Evolutionary conservation across 2,329 filamentous ascomycete species (phyloP).

Genomic region (Fusarium equiseti): DNA sequence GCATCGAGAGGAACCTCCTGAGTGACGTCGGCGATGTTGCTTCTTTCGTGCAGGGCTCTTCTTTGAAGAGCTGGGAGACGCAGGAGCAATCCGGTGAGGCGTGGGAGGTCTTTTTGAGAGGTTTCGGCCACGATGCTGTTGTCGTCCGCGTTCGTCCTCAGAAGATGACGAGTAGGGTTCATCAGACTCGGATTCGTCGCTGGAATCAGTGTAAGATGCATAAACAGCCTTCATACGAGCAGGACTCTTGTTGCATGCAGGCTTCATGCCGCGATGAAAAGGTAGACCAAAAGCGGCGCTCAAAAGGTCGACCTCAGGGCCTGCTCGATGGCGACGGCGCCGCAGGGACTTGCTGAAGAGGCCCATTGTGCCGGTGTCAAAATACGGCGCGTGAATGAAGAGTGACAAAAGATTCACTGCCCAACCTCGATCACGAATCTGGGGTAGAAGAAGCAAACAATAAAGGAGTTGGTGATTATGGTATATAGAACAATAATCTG

Average conservation of each 20-base stretch:
- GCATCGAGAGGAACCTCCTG: slow-evolving; percentile 13
- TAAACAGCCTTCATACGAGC: slow-evolving; percentile 17
- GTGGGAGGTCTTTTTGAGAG: slow-evolving; percentile 12
- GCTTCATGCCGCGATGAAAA: slow-evolving; percentile 28
- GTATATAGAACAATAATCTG: slow-evolving; percentile 7
- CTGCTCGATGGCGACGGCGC: slow-evolving; percentile 25
- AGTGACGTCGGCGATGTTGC: not conserved
- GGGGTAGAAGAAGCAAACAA: not conserved
- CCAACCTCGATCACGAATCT: not conserved
- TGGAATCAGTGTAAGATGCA: slow-evolving; percentile 15
- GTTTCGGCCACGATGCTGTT: not conserved
- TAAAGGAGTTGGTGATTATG: not conserved
- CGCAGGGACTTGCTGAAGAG: slow-evolving; percentile 30
- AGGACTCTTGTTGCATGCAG: slow-evolving; percentile 8
- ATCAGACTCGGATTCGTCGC: slow-evolving; percentile 16
- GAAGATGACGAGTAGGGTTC: slow-evolving; percentile 15
- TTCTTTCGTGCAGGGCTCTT: slow-evolving; percentile 10
- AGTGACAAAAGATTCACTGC: not conserved
- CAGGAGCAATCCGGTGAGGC: not conserved
- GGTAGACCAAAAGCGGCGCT: slow-evolving; percentile 48
- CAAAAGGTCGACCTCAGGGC: slow-evolving; percentile 46
- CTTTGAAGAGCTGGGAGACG: slow-evolving; percentile 13
- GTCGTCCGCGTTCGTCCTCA: slow-evolving; percentile 7
- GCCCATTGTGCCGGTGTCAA: slow-evolving; percentile 37
- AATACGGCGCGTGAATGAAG: not conserved